Evolutionary conservation across 305 asterid species (phyloP), one percentile per base, ranked within the genome.

Genomic region (Striga hermonthica): DNA sequence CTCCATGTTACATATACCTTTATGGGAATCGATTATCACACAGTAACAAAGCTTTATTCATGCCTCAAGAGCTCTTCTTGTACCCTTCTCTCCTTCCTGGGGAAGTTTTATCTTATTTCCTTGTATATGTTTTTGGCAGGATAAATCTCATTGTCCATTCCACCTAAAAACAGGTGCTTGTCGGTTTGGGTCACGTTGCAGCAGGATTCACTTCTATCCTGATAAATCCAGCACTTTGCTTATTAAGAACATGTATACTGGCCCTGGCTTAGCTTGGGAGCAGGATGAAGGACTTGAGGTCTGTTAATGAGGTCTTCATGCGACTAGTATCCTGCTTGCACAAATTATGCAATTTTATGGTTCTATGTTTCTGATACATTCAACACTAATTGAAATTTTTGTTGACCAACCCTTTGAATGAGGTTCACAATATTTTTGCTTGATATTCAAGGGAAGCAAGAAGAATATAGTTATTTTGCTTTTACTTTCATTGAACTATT

Each of bases 221-320:
- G 91, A 93, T 75, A 86, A 85, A 75, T 86, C 99, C 48, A 86
- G 96, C 83, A 93, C 97, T 55, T 64, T 93, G 79, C 95, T 93
- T 38, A 79, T 93, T 66, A 93, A 88, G 84, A 90, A 90, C 81
- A 93, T 93, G 97, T 93, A 93, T 67, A 81, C 61, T 16, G 97
- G 99, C 67, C 97, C 96, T 76, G 99, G 97, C 69, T 89, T 90
- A 70, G 89, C 95, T 64, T 93, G 95, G 97, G 99, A 90, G 83
- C 97, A 88, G 78, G 99, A 93, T 75, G 99, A 93, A 80, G 95
- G 95, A 81, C 99, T 93, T 77, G 99, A 93, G 99, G 99, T 93
- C 97, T 93, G 99, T 93, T 90, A 84, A 78, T 81, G 87, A 75
- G 76, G 86, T 84, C 90, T 81, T 73, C 90, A 78, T 78, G 95